Evolutionary conservation across 75 land plant species (phyloP).

Genomic region (Azolla pinnata): DNA sequence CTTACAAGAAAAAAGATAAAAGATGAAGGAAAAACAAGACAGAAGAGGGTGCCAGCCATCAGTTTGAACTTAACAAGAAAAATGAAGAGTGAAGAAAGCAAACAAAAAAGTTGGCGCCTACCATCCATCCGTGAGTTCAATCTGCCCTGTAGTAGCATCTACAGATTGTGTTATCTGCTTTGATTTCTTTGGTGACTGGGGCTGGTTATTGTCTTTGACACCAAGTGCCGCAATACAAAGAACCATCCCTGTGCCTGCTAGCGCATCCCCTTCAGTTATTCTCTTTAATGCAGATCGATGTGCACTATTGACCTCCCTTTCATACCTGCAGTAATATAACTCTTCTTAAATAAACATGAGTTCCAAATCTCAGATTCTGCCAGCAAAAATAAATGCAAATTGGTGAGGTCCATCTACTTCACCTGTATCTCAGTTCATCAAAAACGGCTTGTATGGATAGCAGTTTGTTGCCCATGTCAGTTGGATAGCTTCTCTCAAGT

Average conservation of each 20-base stretch:
- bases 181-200: not conserved
- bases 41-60: too few species aligned
- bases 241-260: conserved; percentile 47
- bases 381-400: not conserved
- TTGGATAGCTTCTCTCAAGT: conserved; percentile 50
- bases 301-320: conserved; percentile 63
- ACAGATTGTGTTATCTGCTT: too few species aligned
- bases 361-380: too few species aligned
- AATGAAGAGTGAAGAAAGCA: too few species aligned
- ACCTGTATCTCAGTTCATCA: conserved; percentile 79
- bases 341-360: not conserved
- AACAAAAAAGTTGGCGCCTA: conserved; percentile 20
- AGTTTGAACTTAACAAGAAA: too few species aligned
- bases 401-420: not conserved
- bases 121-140: conserved; percentile 90
- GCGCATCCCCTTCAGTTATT: conserved; percentile 61
- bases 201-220: not conserved
- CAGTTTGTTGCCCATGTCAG: conserved; percentile 31
- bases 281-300: conserved; percentile 60
- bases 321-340: conserved; percentile 35
- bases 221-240: conserved; percentile 62
- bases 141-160: conserved; percentile 8
- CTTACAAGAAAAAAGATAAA: too few species aligned
- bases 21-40: too few species aligned
- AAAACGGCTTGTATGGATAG: conserved; percentile 49